A percentile compares a stretch with the other conserved stretches of the same genome.
These are phyloP conservation scores for Karstenula rhodostoma DNA, from an alignment of 2,329 filamentous ascomycete genomes.

Conservation along the genomic window DNA sequence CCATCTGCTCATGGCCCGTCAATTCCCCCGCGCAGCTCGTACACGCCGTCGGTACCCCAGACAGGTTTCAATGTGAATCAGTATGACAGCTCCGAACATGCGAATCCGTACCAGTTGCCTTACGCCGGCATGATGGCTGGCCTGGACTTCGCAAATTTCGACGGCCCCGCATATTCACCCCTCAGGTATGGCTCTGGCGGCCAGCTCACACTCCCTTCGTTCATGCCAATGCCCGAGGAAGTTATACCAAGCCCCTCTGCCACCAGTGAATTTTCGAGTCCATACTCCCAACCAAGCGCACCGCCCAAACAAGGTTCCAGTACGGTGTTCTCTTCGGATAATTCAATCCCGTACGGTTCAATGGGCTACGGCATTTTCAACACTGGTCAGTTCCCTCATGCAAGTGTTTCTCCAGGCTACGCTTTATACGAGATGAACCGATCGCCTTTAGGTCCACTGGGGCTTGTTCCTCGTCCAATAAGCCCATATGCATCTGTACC, in stretches of 20 bases:
- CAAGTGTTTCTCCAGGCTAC: not conserved
- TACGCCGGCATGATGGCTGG: constrained; percentile 12
- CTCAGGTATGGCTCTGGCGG: not conserved
- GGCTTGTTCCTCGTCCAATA: not conserved
- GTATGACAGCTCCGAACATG: constrained; percentile 11
- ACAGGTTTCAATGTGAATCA: constrained; percentile 14
- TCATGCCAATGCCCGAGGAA: not conserved
- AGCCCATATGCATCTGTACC: constrained; percentile 3
- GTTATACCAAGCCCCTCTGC: not conserved
- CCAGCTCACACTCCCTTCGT: not conserved
- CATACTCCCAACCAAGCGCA: constrained; percentile 3
- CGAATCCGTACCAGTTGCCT: constrained; percentile 14
- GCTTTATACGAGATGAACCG: not conserved
- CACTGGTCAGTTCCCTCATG: not conserved
- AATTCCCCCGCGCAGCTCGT: not conserved
- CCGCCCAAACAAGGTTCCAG: not conserved
- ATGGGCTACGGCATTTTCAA: constrained; percentile 3
- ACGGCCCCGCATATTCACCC: not conserved
- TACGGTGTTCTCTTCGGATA: not conserved
- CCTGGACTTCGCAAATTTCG: not conserved
- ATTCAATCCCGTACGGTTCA: constrained; percentile 2
- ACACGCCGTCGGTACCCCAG: not conserved
- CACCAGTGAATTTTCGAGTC: not conserved
- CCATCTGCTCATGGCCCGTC: constrained; percentile 11
- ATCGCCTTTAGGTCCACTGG: not conserved